Evolutionary conservation across 306 rosid genomes (phyloP).

Genomic region (Trichosanthes truncata): DNA sequence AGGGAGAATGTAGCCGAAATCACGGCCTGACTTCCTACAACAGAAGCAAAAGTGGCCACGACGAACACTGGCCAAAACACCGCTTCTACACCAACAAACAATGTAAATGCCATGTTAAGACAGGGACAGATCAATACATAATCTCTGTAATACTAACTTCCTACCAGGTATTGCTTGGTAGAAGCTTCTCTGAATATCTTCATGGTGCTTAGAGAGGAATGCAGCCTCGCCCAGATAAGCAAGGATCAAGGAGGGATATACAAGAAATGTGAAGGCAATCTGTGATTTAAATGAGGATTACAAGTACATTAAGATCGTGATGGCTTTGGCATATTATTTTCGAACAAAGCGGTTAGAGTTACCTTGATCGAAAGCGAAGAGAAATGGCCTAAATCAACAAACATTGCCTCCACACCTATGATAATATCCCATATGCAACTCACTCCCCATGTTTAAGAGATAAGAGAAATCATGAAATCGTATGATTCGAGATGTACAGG

Average conservation of each 20-base stretch:
- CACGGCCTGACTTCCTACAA: constrained; percentile 66
- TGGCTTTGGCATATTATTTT: not conserved
- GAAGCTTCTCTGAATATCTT: constrained; percentile 64
- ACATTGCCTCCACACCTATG: constrained; percentile 88
- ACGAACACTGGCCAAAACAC: constrained; percentile 74
- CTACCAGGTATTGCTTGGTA: constrained; percentile 65
- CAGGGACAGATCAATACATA: not conserved
- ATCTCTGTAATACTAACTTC: constrained; percentile 12
- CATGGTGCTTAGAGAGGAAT: constrained; percentile 58
- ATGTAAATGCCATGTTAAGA: not conserved
- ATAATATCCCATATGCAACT: constrained; percentile 21
- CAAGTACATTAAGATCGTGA: not conserved
- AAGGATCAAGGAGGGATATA: constrained; percentile 57
- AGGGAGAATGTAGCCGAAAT: constrained; percentile 68
- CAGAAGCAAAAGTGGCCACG: constrained; percentile 52
- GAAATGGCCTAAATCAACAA: constrained; percentile 80
- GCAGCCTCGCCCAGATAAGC: constrained; percentile 87
- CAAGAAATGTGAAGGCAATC: constrained; percentile 64
- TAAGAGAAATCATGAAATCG: constrained; percentile 12
- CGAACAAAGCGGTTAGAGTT: not conserved
- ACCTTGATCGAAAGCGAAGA: constrained; percentile 80
- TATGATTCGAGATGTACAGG: constrained; percentile 1
- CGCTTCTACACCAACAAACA: constrained; percentile 32
- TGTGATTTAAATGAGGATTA: constrained; percentile 24
- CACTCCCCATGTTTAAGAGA: constrained; percentile 12